A percentile compares a stretch with the other conserved stretches of the same genome.
Conservation (phyloP, 176 grass and related monocot genomes). For the Juncus inflexus region DNA sequence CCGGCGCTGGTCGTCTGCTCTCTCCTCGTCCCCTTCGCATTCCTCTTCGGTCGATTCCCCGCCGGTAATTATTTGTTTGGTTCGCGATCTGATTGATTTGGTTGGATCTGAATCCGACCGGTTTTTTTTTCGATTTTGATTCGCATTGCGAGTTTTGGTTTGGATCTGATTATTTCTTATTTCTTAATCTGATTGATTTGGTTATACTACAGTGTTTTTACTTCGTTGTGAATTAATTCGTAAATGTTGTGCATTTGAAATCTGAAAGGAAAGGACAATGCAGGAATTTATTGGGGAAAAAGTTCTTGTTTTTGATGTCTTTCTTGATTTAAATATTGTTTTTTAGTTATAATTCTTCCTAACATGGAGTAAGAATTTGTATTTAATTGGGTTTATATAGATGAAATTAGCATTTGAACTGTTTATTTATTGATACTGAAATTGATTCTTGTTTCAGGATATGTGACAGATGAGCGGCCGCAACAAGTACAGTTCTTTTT, state of each 20-base stretch:
- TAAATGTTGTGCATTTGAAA: too few relatives aligned
- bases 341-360: not conserved
- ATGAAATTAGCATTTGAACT: not conserved
- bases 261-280: too few relatives aligned
- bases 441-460: constrained; percentile 48
- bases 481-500: constrained; percentile 46
- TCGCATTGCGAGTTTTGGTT: constrained; percentile 14
- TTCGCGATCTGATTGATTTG: constrained; percentile 40
- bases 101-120: constrained; percentile 12
- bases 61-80: constrained; percentile 42
- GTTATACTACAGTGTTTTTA: too few relatives aligned
- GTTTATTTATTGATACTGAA: not conserved
- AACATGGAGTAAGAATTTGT: constrained; percentile 7
- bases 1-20: constrained; percentile 94
- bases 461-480: constrained; percentile 79
- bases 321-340: not conserved
- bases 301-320: constrained; percentile 3
- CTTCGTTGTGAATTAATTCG: too few relatives aligned
- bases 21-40: constrained; percentile 88
- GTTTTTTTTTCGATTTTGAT: constrained; percentile 17
- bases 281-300: not conserved
- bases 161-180: constrained; percentile 15
- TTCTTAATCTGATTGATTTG: constrained; percentile 1
- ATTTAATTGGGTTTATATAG: not conserved
- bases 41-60: constrained; percentile 85